These are phyloP conservation scores for Cajanus cajan DNA, from an alignment of 306 rosid species.

Conservation along the genomic window DNA sequence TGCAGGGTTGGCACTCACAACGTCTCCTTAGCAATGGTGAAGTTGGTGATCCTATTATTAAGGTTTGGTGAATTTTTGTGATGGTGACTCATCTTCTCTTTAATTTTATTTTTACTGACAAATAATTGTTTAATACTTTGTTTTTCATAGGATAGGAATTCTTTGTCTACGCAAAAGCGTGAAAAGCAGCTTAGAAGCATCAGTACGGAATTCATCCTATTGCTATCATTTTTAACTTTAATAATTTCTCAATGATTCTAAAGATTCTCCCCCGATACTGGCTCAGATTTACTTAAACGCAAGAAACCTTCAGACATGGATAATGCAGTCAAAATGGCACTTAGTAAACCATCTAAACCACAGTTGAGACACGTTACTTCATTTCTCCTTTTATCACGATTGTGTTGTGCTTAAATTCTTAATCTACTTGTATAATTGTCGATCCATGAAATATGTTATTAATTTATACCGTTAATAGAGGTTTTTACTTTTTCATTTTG, in stretches of 20 bases:
- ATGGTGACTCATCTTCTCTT: constrained; percentile 20
- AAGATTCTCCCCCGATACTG: constrained; percentile 27
- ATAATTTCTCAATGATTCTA: constrained; percentile 18
- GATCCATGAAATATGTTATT: constrained; percentile 16
- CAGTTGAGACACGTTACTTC: constrained; percentile 63
- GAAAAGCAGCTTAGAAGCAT: constrained; percentile 89
- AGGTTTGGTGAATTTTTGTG: constrained; percentile 53
- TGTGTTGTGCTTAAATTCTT: neutral
- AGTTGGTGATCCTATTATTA: constrained; percentile 91
- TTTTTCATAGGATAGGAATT: constrained; percentile 67
- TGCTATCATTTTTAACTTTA: constrained; percentile 13
- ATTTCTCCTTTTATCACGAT: neutral
- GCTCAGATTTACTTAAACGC: constrained; percentile 77
- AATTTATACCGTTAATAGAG: neutral
- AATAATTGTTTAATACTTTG: constrained; percentile 17
- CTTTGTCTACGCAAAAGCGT: constrained; percentile 72
- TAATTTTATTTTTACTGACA: neutral
- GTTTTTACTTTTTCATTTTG: constrained; percentile 3
- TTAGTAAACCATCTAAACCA: constrained; percentile 70
- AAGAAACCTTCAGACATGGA: constrained; percentile 71
- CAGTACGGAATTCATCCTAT: constrained; percentile 51
- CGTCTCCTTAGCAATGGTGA: constrained; percentile 93
- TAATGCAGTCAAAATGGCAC: constrained; percentile 66
- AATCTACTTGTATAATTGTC: constrained; percentile 15
- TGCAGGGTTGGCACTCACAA: constrained; percentile 99